Percentiles rank a stretch among this genome's conserved stretches.
These are phyloP conservation scores for Pholiota molesta DNA, from an alignment of 768 basidiomycete species.

Conservation along the genomic window DNA sequence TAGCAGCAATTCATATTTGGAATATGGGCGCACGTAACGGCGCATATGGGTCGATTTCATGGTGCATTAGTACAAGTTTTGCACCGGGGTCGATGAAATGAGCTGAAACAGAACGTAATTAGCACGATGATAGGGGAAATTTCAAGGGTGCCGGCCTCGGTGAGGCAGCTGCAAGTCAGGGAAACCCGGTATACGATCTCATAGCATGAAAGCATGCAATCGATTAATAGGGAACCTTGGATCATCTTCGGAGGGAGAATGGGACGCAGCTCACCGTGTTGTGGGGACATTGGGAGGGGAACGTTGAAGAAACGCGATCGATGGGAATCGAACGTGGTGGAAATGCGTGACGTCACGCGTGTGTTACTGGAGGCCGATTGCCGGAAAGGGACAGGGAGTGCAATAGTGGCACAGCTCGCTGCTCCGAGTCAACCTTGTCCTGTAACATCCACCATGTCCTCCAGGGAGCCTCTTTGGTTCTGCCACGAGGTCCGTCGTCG, in stretches of 20 bases:
- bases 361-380: constrained; percentile 6
- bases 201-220: constrained; percentile 31
- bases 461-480: constrained; percentile 76
- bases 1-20: neutral
- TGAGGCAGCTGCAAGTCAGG: constrained; percentile 33
- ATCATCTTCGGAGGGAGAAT: constrained; percentile 41
- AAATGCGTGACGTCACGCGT: constrained; percentile 20
- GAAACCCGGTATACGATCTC: constrained; percentile 50
- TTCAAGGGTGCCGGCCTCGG: neutral
- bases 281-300: neutral
- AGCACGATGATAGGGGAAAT: neutral
- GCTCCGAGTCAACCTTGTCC: neutral
- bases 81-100: neutral
- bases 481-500: constrained; percentile 64
- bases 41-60: neutral
- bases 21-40: neutral
- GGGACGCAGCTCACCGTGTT: constrained; percentile 25
- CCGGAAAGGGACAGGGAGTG: constrained; percentile 14
- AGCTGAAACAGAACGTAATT: constrained; percentile 1
- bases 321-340: constrained; percentile 19
- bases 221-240: constrained; percentile 69
- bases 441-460: constrained; percentile 52
- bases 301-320: constrained; percentile 7
- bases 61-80: neutral
- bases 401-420: constrained; percentile 5